Evolutionary conservation across 139 green algal genomes (phyloP).

Genomic region (Coelastrella sp.): DNA sequence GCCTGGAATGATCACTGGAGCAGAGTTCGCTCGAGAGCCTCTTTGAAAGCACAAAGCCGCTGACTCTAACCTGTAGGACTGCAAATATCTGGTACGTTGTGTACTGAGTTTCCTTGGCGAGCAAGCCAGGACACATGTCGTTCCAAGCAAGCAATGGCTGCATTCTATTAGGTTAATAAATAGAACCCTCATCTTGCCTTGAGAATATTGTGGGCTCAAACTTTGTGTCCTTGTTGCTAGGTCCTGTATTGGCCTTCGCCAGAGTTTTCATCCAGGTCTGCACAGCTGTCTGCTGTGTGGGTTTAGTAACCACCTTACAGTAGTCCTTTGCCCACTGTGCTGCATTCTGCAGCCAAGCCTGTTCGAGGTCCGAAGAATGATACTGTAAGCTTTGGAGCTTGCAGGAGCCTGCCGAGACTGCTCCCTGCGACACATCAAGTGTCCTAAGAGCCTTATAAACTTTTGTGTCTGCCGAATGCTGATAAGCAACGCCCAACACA

Average conservation of each 20-base stretch:
- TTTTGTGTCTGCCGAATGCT: background rate
- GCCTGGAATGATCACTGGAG: too few species aligned
- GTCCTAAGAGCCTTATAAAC: background rate
- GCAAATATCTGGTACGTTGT: too few species aligned
- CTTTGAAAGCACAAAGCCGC: too few species aligned
- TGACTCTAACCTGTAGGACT: too few species aligned
- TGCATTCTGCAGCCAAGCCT: constrained; percentile 11
- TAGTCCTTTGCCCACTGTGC: background rate
- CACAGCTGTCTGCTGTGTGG: background rate
- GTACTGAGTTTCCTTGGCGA: too few species aligned
- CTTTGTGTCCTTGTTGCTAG: background rate
- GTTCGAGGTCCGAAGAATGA: constrained; percentile 2
- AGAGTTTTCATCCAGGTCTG: background rate
- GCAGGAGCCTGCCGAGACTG: background rate
- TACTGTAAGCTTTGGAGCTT: background rate
- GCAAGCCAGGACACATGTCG: background rate
- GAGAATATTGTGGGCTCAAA: background rate
- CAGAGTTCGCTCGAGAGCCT: too few species aligned
- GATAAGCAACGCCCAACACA: background rate
- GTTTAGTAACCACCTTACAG: background rate
- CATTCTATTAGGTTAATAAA: too few species aligned
- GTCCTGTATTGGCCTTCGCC: background rate
- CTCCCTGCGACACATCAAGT: background rate
- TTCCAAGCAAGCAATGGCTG: background rate
- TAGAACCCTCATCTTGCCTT: too few species aligned